Evolutionary conservation across 176 grass and related monocot species (phyloP).

Genomic region (Alopecurus myosuroides): DNA sequence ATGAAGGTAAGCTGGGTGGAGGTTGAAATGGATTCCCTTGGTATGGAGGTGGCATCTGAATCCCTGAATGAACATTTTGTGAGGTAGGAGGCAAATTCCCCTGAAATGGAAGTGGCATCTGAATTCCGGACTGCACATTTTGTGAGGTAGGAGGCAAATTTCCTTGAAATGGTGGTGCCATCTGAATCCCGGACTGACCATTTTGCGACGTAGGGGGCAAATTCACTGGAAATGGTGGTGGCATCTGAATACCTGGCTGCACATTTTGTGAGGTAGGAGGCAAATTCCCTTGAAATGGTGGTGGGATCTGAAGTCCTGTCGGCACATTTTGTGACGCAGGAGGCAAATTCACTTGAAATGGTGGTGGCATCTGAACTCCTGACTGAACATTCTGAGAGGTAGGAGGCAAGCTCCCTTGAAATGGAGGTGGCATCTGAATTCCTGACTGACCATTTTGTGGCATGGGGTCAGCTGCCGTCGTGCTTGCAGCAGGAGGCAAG

Average conservation of each 20-base stretch:
- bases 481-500: conserved; percentile 50
- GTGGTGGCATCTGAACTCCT: conserved; percentile 35
- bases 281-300: conserved; percentile 62
- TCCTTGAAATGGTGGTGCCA: conserved; percentile 55
- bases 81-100: conserved; percentile 47
- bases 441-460: conserved; percentile 43
- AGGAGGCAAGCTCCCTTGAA: conserved; percentile 60
- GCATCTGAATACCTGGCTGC: conserved; percentile 25
- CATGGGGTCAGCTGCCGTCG: conserved; percentile 36
- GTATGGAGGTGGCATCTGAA: conserved; percentile 49
- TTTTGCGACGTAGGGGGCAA: conserved; percentile 31
- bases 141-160: conserved; percentile 40
- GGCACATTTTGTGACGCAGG: neutral
- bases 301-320: conserved; percentile 27
- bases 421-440: conserved; percentile 51
- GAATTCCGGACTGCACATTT: conserved; percentile 6
- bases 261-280: conserved; percentile 19
- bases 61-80: neutral
- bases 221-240: conserved; percentile 58
- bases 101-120: conserved; percentile 59
- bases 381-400: neutral
- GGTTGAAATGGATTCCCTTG: conserved; percentile 56
- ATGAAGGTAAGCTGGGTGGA: conserved; percentile 51
- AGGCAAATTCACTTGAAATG: conserved; percentile 66
- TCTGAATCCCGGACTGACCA: neutral